Conservation (phyloP, 176 grass and related monocot genomes). For the Chrysopogon serrulatus region DNA sequence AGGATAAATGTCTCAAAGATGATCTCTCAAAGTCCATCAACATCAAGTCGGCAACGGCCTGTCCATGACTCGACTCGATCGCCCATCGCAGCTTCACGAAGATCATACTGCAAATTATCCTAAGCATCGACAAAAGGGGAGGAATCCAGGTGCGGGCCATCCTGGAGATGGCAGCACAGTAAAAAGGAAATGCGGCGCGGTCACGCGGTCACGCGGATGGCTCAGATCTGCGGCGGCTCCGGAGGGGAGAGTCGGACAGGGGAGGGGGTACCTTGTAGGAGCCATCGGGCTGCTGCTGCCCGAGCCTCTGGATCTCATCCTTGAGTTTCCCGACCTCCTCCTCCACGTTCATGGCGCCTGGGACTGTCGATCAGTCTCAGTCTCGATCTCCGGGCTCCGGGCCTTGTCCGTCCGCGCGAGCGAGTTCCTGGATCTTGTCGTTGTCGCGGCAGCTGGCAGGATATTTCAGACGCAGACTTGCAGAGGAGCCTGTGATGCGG, state of each 20-base stretch:
- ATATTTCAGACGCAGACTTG: conserved; percentile 10
- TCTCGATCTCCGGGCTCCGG: neutral
- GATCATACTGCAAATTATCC: neutral
- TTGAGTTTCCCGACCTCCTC: conserved; percentile 87
- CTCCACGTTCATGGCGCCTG: conserved; percentile 80
- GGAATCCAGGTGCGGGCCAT: neutral
- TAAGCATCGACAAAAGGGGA: neutral
- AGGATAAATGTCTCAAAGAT: neutral
- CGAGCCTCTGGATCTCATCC: conserved; percentile 95
- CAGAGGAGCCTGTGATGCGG: neutral
- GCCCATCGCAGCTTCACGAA: neutral
- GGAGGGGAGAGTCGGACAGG: neutral
- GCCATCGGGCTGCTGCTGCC: conserved; percentile 68
- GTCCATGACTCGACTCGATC: neutral
- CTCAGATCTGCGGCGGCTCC: neutral
- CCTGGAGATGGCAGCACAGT: neutral
- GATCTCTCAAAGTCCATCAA: neutral
- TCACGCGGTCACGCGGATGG: neutral
- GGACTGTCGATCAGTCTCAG: neutral
- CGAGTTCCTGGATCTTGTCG: conserved; percentile 19
- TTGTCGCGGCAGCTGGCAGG: conserved; percentile 3
- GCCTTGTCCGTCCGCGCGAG: neutral
- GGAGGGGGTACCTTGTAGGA: conserved; percentile 59
- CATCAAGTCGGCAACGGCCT: neutral
- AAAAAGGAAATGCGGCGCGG: neutral